Percentiles rank a stretch among this genome's conserved stretches.
phyloP scores from a whole-genome alignment of 2,329 filamentous ascomycete species.

The Ceratocystis ficicola region DNA sequence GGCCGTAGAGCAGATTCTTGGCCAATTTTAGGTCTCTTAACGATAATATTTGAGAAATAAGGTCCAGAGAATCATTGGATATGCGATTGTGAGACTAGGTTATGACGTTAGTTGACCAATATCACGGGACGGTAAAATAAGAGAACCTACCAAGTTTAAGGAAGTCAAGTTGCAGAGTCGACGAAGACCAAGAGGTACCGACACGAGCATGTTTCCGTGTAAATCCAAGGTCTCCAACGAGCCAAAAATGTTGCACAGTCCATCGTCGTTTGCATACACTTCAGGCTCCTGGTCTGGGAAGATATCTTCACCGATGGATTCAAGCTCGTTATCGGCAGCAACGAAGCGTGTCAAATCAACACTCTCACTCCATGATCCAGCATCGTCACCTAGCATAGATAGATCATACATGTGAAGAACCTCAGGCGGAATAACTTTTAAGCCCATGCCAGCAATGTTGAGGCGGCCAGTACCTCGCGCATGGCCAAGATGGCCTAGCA shows the following conservation, averaged over 20 bases:
- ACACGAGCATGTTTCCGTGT: slow-evolving; percentile 66
- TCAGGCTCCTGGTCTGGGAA: slow-evolving; percentile 62
- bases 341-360: slow-evolving; percentile 77
- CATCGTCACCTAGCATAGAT: slow-evolving; percentile 50
- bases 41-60: slow-evolving; percentile 58
- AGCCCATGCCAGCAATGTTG: slow-evolving; percentile 73
- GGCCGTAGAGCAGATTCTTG: slow-evolving; percentile 61
- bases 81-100: slow-evolving; percentile 67
- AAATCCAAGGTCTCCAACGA: slow-evolving; percentile 71
- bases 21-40: slow-evolving; percentile 72
- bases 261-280: slow-evolving; percentile 39
- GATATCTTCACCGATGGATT: slow-evolving; percentile 55
- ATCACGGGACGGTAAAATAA: background rate
- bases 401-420: slow-evolving; percentile 86
- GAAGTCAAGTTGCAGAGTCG: slow-evolving; percentile 61
- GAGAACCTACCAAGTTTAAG: slow-evolving; percentile 59
- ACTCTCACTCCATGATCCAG: slow-evolving; percentile 74
- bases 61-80: slow-evolving; percentile 55
- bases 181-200: slow-evolving; percentile 63
- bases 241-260: slow-evolving; percentile 65
- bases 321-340: slow-evolving; percentile 80
- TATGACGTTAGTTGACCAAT: slow-evolving; percentile 21
- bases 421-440: slow-evolving; percentile 68
- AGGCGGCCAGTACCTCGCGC: slow-evolving; percentile 69
- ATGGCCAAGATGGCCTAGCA: slow-evolving; percentile 58